Conservation (phyloP, 2,329 filamentous ascomycete species). For the Sporothrix mexicana region DNA sequence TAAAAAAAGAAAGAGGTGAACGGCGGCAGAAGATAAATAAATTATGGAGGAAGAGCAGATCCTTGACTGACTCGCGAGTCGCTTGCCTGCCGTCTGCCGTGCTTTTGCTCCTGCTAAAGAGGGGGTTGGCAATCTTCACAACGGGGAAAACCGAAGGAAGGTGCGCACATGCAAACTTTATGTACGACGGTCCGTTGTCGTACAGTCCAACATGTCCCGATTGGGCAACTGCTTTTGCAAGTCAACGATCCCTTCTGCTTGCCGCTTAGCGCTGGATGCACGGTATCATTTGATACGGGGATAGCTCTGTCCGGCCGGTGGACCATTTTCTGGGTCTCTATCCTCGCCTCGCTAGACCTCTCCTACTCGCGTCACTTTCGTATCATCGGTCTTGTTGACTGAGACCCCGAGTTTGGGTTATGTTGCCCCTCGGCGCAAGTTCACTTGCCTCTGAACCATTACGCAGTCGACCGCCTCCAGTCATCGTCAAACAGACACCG, state of each 20-base stretch:
- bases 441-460: too few species aligned
- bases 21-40: not conserved
- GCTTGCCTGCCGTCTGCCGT: not conserved
- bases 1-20: not conserved
- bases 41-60: not conserved
- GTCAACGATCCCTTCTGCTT: constrained; percentile 10
- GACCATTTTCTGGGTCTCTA: too few species aligned
- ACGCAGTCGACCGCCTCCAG: not conserved
- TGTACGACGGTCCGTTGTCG: not conserved
- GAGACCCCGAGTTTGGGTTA: too few species aligned
- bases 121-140: not conserved
- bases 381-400: too few species aligned
- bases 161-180: not conserved
- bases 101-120: not conserved
- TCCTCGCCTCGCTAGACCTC: too few species aligned
- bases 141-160: not conserved
- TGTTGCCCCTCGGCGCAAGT: too few species aligned
- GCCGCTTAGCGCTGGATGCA: not conserved
- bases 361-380: not conserved
- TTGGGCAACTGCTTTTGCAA: constrained; percentile 1
- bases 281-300: constrained; percentile 6
- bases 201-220: not conserved
- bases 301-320: not conserved
- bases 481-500: not conserved
- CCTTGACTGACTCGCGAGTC: not conserved